These are phyloP conservation scores for Gossypium turneri DNA, from an alignment of 345 rosid genomes.

Conservation along the genomic window DNA sequence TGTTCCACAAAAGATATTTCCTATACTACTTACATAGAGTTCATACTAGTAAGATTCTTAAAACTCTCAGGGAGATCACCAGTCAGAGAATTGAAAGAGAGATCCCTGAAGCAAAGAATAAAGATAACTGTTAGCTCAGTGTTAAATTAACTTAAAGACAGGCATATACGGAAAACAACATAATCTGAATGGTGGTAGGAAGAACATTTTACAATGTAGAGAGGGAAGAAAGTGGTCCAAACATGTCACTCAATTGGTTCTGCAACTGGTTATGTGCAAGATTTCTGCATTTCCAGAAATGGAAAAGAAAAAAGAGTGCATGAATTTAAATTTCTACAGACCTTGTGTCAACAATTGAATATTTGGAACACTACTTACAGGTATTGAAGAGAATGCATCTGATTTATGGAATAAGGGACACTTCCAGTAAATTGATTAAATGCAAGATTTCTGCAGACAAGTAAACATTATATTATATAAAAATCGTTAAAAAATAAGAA, in stretches of 20 bases:
- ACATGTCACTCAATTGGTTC: conserved; percentile 50
- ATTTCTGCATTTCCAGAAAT: conserved; percentile 49
- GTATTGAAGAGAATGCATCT: conserved; percentile 57
- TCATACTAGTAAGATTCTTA: conserved; percentile 60
- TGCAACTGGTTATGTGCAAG: conserved; percentile 79
- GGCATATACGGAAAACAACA: background rate
- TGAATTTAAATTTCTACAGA: conserved; percentile 12
- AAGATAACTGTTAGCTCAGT: conserved; percentile 13
- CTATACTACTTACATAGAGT: conserved; percentile 52
- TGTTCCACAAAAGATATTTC: conserved; percentile 10
- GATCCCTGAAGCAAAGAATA: conserved; percentile 57
- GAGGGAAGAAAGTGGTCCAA: conserved; percentile 70
- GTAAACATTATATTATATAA: background rate
- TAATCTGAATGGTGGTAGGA: background rate
- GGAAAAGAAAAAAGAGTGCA: conserved; percentile 6
- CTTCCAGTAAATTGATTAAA: conserved; percentile 65
- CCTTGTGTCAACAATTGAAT: conserved; percentile 16
- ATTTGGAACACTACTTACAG: conserved; percentile 52
- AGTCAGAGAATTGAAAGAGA: conserved; percentile 64
- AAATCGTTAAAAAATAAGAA: conserved; percentile 10
- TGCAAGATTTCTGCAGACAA: conserved; percentile 66
- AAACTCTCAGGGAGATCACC: conserved; percentile 72
- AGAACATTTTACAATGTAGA: conserved; percentile 62
- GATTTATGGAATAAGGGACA: conserved; percentile 49
- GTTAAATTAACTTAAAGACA: conserved; percentile 10